phyloP scores from a whole-genome alignment of 108 stramenopile genomes.

The Bacterosira constricta region DNA sequence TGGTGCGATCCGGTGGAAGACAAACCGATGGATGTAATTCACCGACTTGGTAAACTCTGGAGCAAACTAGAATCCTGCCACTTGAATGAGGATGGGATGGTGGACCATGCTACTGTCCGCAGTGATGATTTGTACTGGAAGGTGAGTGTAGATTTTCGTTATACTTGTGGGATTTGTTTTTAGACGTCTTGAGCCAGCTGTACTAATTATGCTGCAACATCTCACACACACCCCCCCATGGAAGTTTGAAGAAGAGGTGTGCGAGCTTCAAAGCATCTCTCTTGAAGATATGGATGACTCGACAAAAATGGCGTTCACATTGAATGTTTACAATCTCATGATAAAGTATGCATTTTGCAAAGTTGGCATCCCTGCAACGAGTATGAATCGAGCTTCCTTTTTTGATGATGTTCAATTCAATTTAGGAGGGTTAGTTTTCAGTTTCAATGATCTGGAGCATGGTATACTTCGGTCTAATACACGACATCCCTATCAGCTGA shows the following conservation, averaged over 20 bases:
- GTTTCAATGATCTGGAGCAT: conserved; percentile 72
- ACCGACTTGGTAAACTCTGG: conserved; percentile 27
- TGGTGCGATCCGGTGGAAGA: conserved; percentile 50
- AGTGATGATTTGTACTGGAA: conserved; percentile 32
- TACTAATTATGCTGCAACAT: too few species aligned
- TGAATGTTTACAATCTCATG: conserved; percentile 83
- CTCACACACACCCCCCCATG: too few species aligned
- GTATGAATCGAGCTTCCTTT: conserved; percentile 26
- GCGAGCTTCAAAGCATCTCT: conserved; percentile 57
- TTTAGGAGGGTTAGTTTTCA: conserved; percentile 42
- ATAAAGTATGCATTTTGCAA: conserved; percentile 75
- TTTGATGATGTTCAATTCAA: conserved; percentile 52
- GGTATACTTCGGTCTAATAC: conserved; percentile 69
- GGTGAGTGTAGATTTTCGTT: too few species aligned
- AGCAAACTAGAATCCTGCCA: conserved; percentile 32
- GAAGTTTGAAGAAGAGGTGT: conserved; percentile 65
- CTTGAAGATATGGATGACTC: conserved; percentile 39
- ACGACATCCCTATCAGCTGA: conserved; percentile 31
- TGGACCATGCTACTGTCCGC: conserved; percentile 40
- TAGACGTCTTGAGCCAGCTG: too few species aligned
- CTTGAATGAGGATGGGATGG: conserved; percentile 31
- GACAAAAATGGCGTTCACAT: conserved; percentile 50
- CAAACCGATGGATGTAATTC: conserved; percentile 40
- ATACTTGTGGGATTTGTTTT: too few species aligned
- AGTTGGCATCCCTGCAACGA: conserved; percentile 50